phyloP scores from a whole-genome alignment of 768 basidiomycete genomes.

The Leccinellum rugosiceps region DNA sequence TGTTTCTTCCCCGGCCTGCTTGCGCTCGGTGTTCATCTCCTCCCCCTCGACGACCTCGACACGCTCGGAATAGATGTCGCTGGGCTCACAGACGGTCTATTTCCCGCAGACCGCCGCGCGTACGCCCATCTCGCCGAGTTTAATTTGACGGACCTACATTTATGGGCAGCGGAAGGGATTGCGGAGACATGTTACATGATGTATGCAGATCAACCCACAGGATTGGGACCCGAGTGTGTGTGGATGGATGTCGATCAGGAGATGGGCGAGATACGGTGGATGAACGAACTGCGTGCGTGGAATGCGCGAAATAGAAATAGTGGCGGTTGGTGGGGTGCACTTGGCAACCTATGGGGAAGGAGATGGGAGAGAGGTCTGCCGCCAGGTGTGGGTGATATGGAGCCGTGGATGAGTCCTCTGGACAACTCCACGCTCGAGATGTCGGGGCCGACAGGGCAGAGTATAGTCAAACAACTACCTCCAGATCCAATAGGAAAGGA shows the following conservation, averaged over 20 bases:
- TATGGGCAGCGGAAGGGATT: conserved; percentile 76
- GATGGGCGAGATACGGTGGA: conserved; percentile 19
- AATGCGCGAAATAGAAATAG: conserved; percentile 17
- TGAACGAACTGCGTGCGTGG: conserved; percentile 43
- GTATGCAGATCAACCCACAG: conserved; percentile 68
- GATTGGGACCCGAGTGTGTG: conserved; percentile 59
- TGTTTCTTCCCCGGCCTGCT: conserved; percentile 78
- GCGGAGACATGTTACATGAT: conserved; percentile 68
- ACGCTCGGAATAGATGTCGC: conserved; percentile 44
- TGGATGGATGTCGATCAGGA: conserved; percentile 14
- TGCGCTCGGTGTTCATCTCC: conserved; percentile 64
- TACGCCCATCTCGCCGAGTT: conserved; percentile 40
- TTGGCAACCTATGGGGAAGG: not conserved
- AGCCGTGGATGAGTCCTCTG: conserved; percentile 19
- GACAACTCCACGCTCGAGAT: not conserved
- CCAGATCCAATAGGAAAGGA: conserved; percentile 39
- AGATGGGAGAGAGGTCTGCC: conserved; percentile 33
- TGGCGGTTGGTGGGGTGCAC: not conserved
- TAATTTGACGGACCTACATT: conserved; percentile 56
- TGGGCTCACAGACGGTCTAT: conserved; percentile 29
- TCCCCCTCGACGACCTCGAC: conserved; percentile 53
- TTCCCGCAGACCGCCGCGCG: conserved; percentile 23
- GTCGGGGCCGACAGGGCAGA: not conserved
- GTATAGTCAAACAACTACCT: not conserved
- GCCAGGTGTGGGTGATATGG: conserved; percentile 47